Percentiles rank a stretch among this genome's conserved stretches.
Evolutionary conservation across 257 asterid genomes (phyloP).

Genomic region (Apocynum venetum): DNA sequence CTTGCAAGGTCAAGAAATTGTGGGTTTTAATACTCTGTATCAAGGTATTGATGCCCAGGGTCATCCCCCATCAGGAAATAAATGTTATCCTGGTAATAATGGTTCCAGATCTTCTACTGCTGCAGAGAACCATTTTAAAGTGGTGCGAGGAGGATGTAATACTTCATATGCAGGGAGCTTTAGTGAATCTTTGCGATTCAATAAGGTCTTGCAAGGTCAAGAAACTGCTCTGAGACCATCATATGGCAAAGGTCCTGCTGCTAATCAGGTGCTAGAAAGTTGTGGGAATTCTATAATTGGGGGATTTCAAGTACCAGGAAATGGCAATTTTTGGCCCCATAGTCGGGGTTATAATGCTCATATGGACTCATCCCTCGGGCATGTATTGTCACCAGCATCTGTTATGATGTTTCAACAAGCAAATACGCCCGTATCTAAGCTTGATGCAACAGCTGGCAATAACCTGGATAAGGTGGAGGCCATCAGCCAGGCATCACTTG

Average conservation of each 20-base stretch:
- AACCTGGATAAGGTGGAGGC: constrained; percentile 32
- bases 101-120: constrained; percentile 31
- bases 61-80: constrained; percentile 41
- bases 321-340: constrained; percentile 50
- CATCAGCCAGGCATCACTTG: constrained; percentile 26
- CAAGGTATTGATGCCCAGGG: constrained; percentile 41
- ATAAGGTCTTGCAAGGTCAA: constrained; percentile 99
- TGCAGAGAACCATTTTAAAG: constrained; percentile 28
- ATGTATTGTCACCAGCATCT: constrained; percentile 50
- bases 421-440: constrained; percentile 37
- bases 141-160: constrained; percentile 33
- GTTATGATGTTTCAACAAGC: constrained; percentile 46
- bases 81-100: constrained; percentile 40
- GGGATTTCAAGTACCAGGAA: constrained; percentile 39
- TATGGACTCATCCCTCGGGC: constrained; percentile 25
- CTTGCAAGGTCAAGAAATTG: constrained; percentile 99
- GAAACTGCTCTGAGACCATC: constrained; percentile 53
- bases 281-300: constrained; percentile 22
- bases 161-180: constrained; percentile 33
- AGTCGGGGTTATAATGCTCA: constrained; percentile 32
- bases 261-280: constrained; percentile 29
- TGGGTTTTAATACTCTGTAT: constrained; percentile 45
- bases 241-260: constrained; percentile 38
- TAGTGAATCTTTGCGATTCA: constrained; percentile 59
- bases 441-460: constrained; percentile 19